Percentiles rank a stretch among this genome's conserved stretches.
Conservation (phyloP, 345 rosid species). For the Eucalyptus sp. region DNA sequence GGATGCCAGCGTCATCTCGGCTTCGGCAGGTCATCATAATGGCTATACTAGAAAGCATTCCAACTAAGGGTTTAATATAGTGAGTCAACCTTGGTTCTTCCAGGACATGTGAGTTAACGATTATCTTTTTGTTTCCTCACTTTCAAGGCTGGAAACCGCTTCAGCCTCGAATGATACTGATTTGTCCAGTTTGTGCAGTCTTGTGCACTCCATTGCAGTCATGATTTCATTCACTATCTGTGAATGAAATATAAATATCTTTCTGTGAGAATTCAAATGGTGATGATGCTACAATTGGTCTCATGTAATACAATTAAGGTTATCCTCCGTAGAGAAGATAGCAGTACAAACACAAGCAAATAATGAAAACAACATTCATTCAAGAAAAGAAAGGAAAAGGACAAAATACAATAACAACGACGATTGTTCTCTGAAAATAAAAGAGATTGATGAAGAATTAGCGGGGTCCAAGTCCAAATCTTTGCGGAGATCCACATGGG, state of each 20-base stretch:
- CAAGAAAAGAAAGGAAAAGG: not conserved
- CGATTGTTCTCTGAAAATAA: not conserved
- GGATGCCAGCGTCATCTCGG: not conserved
- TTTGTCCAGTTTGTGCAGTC: not conserved
- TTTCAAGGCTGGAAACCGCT: not conserved
- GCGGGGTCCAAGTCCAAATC: not conserved
- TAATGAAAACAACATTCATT: not conserved
- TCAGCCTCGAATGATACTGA: not conserved
- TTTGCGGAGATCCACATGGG: not conserved
- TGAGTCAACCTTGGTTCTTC: not conserved
- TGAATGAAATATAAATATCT: too few relatives aligned
- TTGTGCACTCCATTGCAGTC: not conserved
- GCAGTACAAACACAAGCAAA: not conserved
- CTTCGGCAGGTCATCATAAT: not conserved
- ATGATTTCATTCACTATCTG: not conserved
- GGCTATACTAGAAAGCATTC: not conserved
- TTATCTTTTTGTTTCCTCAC: not conserved
- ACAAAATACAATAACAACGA: fast-evolving
- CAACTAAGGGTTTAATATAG: not conserved
- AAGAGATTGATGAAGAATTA: not conserved
- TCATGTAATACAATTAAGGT: not conserved
- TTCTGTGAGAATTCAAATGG: too few relatives aligned
- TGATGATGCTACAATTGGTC: not conserved
- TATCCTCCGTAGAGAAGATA: not conserved
- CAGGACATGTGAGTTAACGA: not conserved